Evolutionary conservation across 78 protist species (phyloP).

Genomic region (Dictyostelium firmibasis): DNA sequence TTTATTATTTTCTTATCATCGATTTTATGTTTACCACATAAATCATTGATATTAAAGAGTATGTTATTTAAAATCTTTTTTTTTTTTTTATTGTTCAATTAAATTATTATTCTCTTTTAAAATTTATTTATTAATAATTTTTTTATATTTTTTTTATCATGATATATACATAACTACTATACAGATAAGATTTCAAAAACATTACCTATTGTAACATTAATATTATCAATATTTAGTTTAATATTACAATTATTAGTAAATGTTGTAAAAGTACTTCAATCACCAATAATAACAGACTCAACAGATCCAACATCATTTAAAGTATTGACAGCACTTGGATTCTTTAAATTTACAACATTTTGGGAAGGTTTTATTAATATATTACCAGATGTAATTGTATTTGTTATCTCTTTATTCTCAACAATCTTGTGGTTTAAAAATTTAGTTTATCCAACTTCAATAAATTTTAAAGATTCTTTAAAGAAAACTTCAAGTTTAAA

Average conservation of each 20-base stretch:
- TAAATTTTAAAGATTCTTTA: background rate
- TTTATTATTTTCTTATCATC: slow-evolving; percentile 39
- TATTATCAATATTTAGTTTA: slow-evolving; percentile 7
- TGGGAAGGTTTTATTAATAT: background rate
- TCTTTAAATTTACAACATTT: background rate
- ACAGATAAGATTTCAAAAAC: slow-evolving; percentile 29
- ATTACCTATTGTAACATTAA: background rate
- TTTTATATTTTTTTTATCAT: background rate
- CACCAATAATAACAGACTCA: background rate
- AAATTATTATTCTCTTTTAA: background rate
- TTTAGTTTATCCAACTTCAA: background rate
- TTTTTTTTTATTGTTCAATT: background rate
- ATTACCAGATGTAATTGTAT: slow-evolving; percentile 17
- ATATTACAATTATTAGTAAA: background rate
- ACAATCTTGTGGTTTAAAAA: slow-evolving; percentile 6
- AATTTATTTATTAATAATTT: background rate
- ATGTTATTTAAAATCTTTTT: background rate
- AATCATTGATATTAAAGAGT: slow-evolving; percentile 16
- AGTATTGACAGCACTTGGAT: background rate
- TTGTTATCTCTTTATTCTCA: background rate
- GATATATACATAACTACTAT: too few species aligned
- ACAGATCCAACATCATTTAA: background rate
- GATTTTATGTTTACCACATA: slow-evolving; percentile 41
- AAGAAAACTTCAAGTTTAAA: background rate
- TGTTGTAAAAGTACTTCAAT: background rate